These are phyloP conservation scores for Pascua sp. DNA, from an alignment of 1,284 basidiomycete species.

Conservation along the genomic window DNA sequence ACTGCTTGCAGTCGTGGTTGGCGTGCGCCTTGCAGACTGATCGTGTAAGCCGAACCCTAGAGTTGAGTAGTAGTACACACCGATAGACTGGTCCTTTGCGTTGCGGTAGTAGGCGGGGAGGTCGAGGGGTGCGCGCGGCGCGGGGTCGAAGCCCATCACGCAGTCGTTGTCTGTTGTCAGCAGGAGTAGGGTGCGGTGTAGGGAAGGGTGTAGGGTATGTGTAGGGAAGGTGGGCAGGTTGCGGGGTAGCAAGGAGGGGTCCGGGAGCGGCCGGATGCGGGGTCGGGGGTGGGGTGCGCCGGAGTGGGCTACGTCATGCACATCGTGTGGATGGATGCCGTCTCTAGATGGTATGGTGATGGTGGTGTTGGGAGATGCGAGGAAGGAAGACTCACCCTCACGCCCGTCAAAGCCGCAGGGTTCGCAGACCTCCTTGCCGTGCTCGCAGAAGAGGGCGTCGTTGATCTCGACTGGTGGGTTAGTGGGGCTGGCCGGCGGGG, in stretches of 20 bases:
- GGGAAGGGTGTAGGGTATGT: too few relatives aligned
- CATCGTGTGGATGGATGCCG: not conserved
- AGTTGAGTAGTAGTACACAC: not conserved
- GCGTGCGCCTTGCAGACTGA: slow-evolving; percentile 49
- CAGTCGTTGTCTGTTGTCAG: slow-evolving; percentile 44
- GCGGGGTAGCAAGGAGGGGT: not conserved
- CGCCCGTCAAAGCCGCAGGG: slow-evolving; percentile 23
- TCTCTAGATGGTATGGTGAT: not conserved
- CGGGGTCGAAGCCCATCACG: slow-evolving; percentile 47
- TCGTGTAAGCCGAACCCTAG: slow-evolving; percentile 3
- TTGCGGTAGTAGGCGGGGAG: slow-evolving; percentile 45
- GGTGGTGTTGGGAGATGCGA: not conserved
- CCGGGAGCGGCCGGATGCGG: not conserved
- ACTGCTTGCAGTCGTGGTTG: slow-evolving; percentile 46
- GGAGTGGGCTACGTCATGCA: too few relatives aligned
- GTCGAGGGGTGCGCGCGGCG: slow-evolving; percentile 41
- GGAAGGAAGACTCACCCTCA: slow-evolving; percentile 18
- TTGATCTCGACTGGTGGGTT: slow-evolving; percentile 46
- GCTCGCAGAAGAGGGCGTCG: slow-evolving; percentile 51
- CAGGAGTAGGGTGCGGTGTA: too few relatives aligned
- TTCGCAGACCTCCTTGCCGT: slow-evolving; percentile 49
- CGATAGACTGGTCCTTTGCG: slow-evolving; percentile 38
- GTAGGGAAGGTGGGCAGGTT: not conserved
- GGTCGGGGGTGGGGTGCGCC: too few relatives aligned
- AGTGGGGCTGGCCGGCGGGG: slow-evolving; percentile 3